Evolutionary conservation across 441 rosid genomes (phyloP).

Genomic region (Kokia cookei): DNA sequence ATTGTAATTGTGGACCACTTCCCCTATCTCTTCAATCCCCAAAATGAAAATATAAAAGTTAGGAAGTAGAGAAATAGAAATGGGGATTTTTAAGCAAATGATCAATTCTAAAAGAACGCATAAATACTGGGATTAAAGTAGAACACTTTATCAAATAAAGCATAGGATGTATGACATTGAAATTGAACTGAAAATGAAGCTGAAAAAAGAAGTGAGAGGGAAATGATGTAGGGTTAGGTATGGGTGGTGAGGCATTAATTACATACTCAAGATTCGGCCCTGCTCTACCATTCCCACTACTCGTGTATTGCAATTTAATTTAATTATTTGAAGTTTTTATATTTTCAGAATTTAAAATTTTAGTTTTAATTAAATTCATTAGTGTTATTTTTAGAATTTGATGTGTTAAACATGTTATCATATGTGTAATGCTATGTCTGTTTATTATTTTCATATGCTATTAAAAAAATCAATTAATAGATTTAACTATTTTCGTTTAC

Average conservation of each 20-base stretch:
- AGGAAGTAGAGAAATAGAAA: not conserved
- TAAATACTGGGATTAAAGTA: not conserved
- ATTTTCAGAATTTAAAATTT: too few relatives aligned
- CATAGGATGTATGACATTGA: not conserved
- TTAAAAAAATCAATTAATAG: too few relatives aligned
- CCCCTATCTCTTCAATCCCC: not conserved
- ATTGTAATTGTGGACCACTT: not conserved
- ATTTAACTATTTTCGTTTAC: too few relatives aligned
- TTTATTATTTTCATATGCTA: too few relatives aligned
- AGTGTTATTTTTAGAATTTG: too few relatives aligned
- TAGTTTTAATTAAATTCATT: too few relatives aligned
- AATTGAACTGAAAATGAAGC: not conserved
- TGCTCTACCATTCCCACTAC: too few relatives aligned
- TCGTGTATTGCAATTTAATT: too few relatives aligned
- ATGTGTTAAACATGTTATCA: too few relatives aligned
- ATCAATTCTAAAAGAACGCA: too few relatives aligned
- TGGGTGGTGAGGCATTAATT: not conserved
- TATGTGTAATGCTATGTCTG: too few relatives aligned
- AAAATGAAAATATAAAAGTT: not conserved
- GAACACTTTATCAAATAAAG: not conserved
- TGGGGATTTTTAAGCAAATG: not conserved
- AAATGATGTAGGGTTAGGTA: not conserved
- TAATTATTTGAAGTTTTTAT: too few relatives aligned
- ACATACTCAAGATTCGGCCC: not conserved
- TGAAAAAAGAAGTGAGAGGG: not conserved